Base-by-base conservation (phyloP, 1,139 yeast genomes). In the Candida neerlandica region DNA sequence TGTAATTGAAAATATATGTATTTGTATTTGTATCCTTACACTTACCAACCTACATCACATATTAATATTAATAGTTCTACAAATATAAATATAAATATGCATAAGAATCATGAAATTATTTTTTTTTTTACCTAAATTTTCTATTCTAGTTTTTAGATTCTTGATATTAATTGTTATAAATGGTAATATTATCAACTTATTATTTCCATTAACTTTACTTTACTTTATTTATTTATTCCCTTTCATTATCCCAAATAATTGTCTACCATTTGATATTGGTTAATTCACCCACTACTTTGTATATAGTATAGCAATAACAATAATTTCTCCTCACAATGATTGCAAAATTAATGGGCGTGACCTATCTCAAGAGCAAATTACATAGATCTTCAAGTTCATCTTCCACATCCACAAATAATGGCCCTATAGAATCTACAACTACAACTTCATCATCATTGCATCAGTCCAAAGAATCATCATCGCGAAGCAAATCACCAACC, bases 281-380 rank as follows among this genome's bases (percentile, higher is more conserved):
- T n/a, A n/a, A 29, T 29, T 29, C 5, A 12, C 14, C 14, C 33
- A 29, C 14, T 29, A n/a, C 33, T 10, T 12, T 12, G 33, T 21
- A 32, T n/a, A 6, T 32, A 32, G 14, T 10, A 4, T 21, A n/a
- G n/a, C n/a, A n/a, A 21, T 21, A 21, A 21, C 6, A 21, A 6
- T 6, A 21, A 4, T 4, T 6, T 6, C 23, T 21, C 6, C 23
- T 6, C n/a, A 30, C 37, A 3, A 48, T 48, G 51, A 35, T 48
- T 40, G 43, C 46, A 18, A 48, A 48, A 40, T 27, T 45, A 29
- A 48, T 43, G 29, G 51, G 51, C 4, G 46, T 48, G 4, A 34
- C 45, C 18, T 48, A 43, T 42, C 34, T 48, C 12, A 48, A 41
- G 26, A 48, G 30, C 23, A 48, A 48, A 34, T 41, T 48, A 21